phyloP scores from a whole-genome alignment of 257 asterid species.

The Ajuga chamaepitys region DNA sequence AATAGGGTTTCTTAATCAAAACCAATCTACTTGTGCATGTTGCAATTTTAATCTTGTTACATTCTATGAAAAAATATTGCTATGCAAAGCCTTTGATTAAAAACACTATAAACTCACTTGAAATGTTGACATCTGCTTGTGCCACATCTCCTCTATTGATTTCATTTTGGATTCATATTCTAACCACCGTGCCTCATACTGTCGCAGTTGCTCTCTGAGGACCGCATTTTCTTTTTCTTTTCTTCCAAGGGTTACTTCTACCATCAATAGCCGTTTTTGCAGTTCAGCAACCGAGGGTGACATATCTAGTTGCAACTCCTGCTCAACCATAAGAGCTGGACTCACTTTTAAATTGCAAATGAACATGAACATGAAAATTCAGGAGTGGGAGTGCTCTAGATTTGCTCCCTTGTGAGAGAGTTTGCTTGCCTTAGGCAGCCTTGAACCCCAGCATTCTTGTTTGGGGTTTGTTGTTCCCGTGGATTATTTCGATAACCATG shows the following conservation, averaged over 20 bases:
- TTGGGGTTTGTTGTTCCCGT: too few species aligned
- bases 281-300: constrained; percentile 56
- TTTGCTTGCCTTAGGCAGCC: too few species aligned
- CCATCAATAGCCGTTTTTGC: constrained; percentile 40
- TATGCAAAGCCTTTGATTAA: neutral
- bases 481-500: too few species aligned
- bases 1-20: too few species aligned
- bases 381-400: neutral
- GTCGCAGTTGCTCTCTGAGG: constrained; percentile 57
- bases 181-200: constrained; percentile 50
- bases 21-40: too few species aligned
- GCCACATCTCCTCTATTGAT: constrained; percentile 92
- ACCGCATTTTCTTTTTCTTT: constrained; percentile 75
- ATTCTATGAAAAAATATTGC: neutral
- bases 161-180: constrained; percentile 77
- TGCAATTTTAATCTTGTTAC: too few species aligned
- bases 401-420: too few species aligned
- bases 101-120: constrained; percentile 49
- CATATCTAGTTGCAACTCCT: constrained; percentile 48
- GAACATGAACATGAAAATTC: neutral
- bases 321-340: constrained; percentile 18
- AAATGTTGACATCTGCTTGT: constrained; percentile 72
- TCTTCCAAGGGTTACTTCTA: constrained; percentile 45
- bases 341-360: too few species aligned
- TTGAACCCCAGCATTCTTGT: too few species aligned